Evolutionary conservation across 2,329 filamentous ascomycete species (phyloP).

Genomic region (Penicillium sp.): DNA sequence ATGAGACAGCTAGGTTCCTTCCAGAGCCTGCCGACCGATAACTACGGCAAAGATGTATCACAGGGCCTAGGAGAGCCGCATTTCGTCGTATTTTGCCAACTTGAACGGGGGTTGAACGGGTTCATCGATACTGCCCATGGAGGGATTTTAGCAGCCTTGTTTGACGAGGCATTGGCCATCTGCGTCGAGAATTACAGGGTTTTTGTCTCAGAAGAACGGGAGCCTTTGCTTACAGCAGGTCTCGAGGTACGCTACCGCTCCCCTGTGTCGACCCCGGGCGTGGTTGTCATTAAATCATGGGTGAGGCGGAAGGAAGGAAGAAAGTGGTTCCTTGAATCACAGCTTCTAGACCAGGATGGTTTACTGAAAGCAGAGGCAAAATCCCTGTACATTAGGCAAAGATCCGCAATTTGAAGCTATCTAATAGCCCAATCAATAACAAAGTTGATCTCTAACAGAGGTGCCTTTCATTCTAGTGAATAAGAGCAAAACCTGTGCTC

Average conservation of each 20-base stretch:
- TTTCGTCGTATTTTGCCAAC: conserved; percentile 18
- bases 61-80: conserved; percentile 6
- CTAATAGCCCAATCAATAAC: too few relatives aligned
- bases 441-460: too few relatives aligned
- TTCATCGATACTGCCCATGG: conserved; percentile 20
- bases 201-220: conserved; percentile 3
- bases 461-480: too few relatives aligned
- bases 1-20: conserved; percentile 6
- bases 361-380: conserved; percentile 11
- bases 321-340: conserved; percentile 29
- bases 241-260: conserved; percentile 13
- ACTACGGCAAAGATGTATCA: background rate
- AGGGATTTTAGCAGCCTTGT: conserved; percentile 22
- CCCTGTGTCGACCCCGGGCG: conserved; percentile 13
- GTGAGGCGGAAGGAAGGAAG: conserved; percentile 15
- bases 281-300: conserved; percentile 17
- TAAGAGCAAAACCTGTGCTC: too few relatives aligned
- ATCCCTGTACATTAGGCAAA: conserved; percentile 9
- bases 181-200: conserved; percentile 14
- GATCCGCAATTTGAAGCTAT: background rate
- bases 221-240: conserved; percentile 12
- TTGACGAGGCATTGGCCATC: conserved; percentile 22
- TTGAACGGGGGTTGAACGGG: conserved; percentile 18
- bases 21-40: background rate
- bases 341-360: conserved; percentile 13